Percentiles rank a stretch among this genome's conserved stretches.
Evolutionary conservation across 371 early-diverging fungal species (phyloP).

Genomic region (Mortierella sp.): DNA sequence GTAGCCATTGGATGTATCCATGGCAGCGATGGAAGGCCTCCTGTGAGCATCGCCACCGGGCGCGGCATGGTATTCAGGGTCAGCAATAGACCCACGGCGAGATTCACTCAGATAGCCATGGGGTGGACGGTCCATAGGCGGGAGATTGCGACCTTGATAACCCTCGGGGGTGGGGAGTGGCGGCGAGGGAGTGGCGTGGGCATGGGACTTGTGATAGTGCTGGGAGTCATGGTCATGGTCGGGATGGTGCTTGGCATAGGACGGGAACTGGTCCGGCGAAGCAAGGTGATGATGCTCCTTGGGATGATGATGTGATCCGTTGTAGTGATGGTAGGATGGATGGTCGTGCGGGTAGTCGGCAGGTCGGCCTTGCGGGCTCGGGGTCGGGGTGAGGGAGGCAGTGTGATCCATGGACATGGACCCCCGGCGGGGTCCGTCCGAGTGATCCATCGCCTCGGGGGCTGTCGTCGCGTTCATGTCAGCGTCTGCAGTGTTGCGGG

Average conservation of each 20-base stretch:
- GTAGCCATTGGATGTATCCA: constrained; percentile 14
- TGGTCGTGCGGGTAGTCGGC: constrained; percentile 4
- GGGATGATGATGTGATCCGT: not conserved
- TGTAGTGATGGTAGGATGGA: not conserved
- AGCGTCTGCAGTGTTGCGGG: not conserved
- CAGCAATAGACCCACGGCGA: constrained; percentile 40
- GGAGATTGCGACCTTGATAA: constrained; percentile 41
- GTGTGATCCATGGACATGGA: constrained; percentile 27
- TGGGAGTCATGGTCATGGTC: constrained; percentile 14
- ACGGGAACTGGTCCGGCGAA: constrained; percentile 10
- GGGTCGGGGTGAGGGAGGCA: constrained; percentile 20
- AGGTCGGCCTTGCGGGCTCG: constrained; percentile 14
- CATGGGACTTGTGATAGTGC: not conserved
- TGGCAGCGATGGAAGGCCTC: constrained; percentile 6
- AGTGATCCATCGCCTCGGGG: constrained; percentile 1
- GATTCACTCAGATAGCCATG: constrained; percentile 47
- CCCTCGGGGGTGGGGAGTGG: constrained; percentile 38
- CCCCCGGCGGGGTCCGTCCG: constrained; percentile 5
- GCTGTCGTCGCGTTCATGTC: constrained; percentile 6
- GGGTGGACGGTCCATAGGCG: constrained; percentile 48
- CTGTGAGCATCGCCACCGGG: constrained; percentile 12
- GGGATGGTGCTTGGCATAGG: constrained; percentile 8
- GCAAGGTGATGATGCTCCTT: constrained; percentile 11
- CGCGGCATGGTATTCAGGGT: constrained; percentile 24
- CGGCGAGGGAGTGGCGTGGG: constrained; percentile 26